phyloP scores from a whole-genome alignment of 768 basidiomycete genomes.

The Arthromyces matolae region DNA sequence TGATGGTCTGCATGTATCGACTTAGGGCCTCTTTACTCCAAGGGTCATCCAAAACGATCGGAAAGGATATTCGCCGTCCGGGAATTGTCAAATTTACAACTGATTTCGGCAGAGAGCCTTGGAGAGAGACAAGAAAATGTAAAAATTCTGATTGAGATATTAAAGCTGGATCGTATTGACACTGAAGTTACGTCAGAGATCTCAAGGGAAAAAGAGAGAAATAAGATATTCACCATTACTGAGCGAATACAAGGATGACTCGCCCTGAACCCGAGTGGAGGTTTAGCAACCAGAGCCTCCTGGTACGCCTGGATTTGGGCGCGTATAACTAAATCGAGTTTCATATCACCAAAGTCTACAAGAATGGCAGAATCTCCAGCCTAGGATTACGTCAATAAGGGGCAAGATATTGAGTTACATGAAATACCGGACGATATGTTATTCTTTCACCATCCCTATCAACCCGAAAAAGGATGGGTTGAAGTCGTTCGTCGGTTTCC shows the following conservation, averaged over 20 bases:
- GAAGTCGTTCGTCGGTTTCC: no score
- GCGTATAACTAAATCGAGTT: conserved; percentile 47
- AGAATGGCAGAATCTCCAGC: conserved; percentile 64
- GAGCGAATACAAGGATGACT: conserved; percentile 54
- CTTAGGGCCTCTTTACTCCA: conserved; percentile 53
- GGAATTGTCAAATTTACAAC: conserved; percentile 41
- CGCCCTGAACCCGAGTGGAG: conserved; percentile 34
- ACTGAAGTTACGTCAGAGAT: background rate
- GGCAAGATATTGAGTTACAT: background rate
- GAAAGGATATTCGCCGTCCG: conserved; percentile 54
- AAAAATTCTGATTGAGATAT: conserved; percentile 45
- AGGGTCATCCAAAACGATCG: conserved; percentile 59
- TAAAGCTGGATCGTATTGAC: conserved; percentile 37
- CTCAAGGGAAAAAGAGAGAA: no score
- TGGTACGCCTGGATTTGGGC: conserved; percentile 59
- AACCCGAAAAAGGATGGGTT: background rate
- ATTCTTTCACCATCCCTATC: conserved; percentile 21
- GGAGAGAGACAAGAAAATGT: conserved; percentile 33
- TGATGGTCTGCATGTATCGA: conserved; percentile 52
- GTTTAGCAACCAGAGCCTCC: conserved; percentile 28
- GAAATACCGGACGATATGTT: conserved; percentile 51
- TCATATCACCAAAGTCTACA: conserved; percentile 58
- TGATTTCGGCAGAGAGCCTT: conserved; percentile 36
- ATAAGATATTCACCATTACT: conserved; percentile 53
- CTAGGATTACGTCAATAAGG: conserved; percentile 23